These are phyloP conservation scores for Paraphaeosphaeria minitans DNA, from an alignment of 2,329 filamentous ascomycete species.

Conservation along the genomic window DNA sequence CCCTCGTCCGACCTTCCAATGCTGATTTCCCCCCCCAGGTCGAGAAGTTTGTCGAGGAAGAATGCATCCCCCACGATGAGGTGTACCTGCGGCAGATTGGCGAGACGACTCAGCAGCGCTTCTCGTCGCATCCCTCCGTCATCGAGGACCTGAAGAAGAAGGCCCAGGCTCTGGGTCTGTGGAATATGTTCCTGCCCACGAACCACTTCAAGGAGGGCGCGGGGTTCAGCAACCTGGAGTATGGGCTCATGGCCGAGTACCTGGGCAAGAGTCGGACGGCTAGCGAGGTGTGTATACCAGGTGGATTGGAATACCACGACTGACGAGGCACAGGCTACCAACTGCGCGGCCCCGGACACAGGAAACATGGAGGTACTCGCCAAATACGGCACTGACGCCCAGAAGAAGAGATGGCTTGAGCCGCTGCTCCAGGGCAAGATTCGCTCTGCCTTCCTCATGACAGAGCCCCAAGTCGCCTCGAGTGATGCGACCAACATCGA, in stretches of 20 bases:
- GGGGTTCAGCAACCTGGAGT: constrained; percentile 94
- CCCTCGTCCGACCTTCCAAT: not conserved
- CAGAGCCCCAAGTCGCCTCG: constrained; percentile 84
- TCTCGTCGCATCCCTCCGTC: constrained; percentile 76
- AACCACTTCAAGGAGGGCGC: constrained; percentile 95
- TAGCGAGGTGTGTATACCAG: constrained; percentile 28
- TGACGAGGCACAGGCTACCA: constrained; percentile 63
- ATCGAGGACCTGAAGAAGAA: constrained; percentile 89
- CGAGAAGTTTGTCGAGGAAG: constrained; percentile 95
- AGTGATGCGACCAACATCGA: constrained; percentile 94
- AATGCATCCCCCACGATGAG: constrained; percentile 77
- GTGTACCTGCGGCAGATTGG: constrained; percentile 82
- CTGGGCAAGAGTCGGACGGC: constrained; percentile 84
- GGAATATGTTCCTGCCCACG: constrained; percentile 98
- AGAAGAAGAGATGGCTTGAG: constrained; percentile 83
- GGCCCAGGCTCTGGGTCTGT: constrained; percentile 81
- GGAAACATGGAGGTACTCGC: constrained; percentile 96
- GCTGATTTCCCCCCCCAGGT: constrained; percentile 57
- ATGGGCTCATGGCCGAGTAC: constrained; percentile 96
- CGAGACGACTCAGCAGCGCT: constrained; percentile 71
- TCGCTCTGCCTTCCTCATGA: constrained; percentile 91
- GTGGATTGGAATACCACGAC: not conserved
- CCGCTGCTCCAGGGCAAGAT: constrained; percentile 85
- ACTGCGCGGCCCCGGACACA: constrained; percentile 89
- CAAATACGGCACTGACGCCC: constrained; percentile 84